Base-by-base conservation (phyloP, 495 filamentous ascomycete species). In the Tuber magnatum region DNA sequence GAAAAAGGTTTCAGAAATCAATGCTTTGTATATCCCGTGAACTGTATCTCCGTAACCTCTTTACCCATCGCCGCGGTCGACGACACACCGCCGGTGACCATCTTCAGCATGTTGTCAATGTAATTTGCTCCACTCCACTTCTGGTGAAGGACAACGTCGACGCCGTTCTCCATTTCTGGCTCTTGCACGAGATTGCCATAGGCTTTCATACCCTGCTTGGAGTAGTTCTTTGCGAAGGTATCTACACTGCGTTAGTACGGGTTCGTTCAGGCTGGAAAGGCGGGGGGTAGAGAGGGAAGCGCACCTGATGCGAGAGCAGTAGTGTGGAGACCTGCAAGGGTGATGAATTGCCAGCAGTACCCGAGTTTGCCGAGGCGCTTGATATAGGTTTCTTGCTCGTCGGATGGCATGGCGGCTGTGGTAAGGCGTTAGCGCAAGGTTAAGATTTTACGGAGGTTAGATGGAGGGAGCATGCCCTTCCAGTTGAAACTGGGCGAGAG, bases 341-440 rank as follows among this genome's bases (percentile, higher is more conserved):
- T 99, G 87, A 99, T 98, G 89, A 99, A 99, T 85, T 99, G 95
- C 95, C 95, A 98, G 88, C 92, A 96, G 89, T 97, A 99, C 70
- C 95, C 95, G 43, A 99, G 89, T 65, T 85, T 84, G 73, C 90
- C 93, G 56, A 99, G 91, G 35, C 94, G 92, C 76, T 90, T 86
- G 86, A 99, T 98, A 86, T 97, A 99, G 35, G 96, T 98, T 85
- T 97, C 92, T 85, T 99, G 96, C 83, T 98, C 96, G 69, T 90
- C 87, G 78, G 91, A 89, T 41, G 92, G 87, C 96, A 99, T 99
- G 83, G 96, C 95, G 68, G 94, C 86, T 81, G 39, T 61, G 38
- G 3, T 65, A 9, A 41, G 28, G 35, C 8, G 9, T 44, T 51
- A 12, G 39, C 42, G 75, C 73, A 28, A 75, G 70, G 18, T 46